phyloP scores from a whole-genome alignment of 805 yeast species.

The Wickerhamiella vanderwaltii region DNA sequence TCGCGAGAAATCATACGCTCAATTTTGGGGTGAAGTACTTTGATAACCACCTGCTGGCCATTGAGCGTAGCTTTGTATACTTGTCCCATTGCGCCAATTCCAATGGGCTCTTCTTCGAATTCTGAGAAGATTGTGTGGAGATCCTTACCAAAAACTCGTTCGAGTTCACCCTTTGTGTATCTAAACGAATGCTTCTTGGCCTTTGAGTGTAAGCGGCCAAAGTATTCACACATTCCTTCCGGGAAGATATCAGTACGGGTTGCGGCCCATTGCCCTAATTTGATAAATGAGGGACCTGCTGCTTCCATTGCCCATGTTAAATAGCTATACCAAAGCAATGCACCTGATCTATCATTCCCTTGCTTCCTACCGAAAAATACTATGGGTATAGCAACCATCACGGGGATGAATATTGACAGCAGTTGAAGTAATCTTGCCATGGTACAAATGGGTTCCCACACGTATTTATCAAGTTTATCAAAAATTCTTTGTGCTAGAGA shows the following conservation, averaged over 20 bases:
- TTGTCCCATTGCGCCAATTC: constrained; percentile 98
- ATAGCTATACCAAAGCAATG: constrained; percentile 55
- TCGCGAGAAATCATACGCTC: constrained; percentile 64
- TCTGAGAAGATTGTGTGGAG: constrained; percentile 73
- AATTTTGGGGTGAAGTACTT: constrained; percentile 85
- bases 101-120: constrained; percentile 64
- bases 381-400: constrained; percentile 53
- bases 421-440: constrained; percentile 58
- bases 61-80: constrained; percentile 63
- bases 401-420: constrained; percentile 55
- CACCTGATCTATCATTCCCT: constrained; percentile 41
- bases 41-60: constrained; percentile 63
- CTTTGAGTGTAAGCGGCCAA: constrained; percentile 69
- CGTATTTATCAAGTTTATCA: constrained; percentile 23
- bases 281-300: constrained; percentile 78
- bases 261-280: constrained; percentile 98
- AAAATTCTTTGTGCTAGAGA: constrained; percentile 10
- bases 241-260: constrained; percentile 91
- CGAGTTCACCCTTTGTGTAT: constrained; percentile 47
- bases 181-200: constrained; percentile 59
- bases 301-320: constrained; percentile 56
- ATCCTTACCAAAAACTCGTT: constrained; percentile 44
- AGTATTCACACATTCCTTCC: constrained; percentile 58
- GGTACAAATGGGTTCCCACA: constrained; percentile 61
- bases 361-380: constrained; percentile 36